A percentile compares a stretch with the other conserved stretches of the same genome.
Evolutionary conservation across 2,329 filamentous ascomycete genomes (phyloP).

Genomic region (Ustulina deusta): DNA sequence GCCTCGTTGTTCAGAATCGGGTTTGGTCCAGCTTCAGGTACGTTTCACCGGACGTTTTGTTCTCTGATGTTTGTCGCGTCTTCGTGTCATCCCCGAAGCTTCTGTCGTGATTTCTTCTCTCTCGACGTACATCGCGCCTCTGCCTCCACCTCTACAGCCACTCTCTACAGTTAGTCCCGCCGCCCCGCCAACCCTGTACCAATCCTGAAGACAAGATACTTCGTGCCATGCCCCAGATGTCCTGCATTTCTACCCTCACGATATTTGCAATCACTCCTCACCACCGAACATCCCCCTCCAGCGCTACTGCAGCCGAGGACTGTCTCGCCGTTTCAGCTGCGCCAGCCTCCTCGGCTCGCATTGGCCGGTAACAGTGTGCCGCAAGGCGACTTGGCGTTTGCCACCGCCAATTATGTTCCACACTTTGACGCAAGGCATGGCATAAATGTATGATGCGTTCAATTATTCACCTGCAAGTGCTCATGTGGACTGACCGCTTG

Average conservation of each 20-base stretch:
- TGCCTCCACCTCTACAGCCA: background rate
- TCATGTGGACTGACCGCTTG: conserved; percentile 9
- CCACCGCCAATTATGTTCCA: conserved; percentile 7
- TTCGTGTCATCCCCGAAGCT: conserved; percentile 30
- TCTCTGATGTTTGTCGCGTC: conserved; percentile 33
- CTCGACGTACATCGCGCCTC: background rate
- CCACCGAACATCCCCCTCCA: background rate
- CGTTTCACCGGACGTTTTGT: conserved; percentile 47
- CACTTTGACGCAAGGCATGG: conserved; percentile 13
- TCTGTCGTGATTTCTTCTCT: conserved; percentile 25
- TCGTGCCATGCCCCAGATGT: conserved; percentile 11
- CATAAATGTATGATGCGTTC: conserved; percentile 16
- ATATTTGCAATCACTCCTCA: conserved; percentile 12
- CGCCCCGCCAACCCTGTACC: conserved; percentile 1
- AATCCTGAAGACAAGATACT: background rate
- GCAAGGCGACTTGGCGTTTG: background rate
- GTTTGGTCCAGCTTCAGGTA: conserved; percentile 43
- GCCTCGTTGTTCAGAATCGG: conserved; percentile 41
- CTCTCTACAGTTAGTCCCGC: background rate
- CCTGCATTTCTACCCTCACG: conserved; percentile 3
- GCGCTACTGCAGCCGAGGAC: background rate
- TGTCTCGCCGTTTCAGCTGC: background rate
- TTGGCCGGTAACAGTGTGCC: conserved; percentile 7
- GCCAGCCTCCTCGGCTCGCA: background rate
- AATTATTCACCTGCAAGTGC: background rate